phyloP scores from a whole-genome alignment of 1,139 yeast species.

The Yamadazyma taylorii region DNA sequence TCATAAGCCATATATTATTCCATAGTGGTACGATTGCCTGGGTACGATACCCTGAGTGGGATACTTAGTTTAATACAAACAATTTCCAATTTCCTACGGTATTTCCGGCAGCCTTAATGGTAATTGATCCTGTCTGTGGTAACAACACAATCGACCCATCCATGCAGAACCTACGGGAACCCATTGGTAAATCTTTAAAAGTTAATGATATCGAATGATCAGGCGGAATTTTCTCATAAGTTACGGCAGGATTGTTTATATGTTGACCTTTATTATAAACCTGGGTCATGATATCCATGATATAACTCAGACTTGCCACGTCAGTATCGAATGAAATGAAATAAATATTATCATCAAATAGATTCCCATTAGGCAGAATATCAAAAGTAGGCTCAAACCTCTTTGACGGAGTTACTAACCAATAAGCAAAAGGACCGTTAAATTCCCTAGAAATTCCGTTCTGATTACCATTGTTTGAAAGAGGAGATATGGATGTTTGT shows the following conservation, averaged over 20 bases:
- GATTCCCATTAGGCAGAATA: constrained; percentile 70
- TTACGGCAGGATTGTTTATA: constrained; percentile 28
- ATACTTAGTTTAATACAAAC: not conserved
- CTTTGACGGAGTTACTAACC: constrained; percentile 61
- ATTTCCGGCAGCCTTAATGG: constrained; percentile 3
- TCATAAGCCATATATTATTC: no score
- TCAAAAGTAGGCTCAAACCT: constrained; percentile 66
- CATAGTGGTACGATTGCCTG: not conserved
- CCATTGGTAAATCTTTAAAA: constrained; percentile 18
- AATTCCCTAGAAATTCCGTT: constrained; percentile 21
- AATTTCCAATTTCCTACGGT: constrained; percentile 5
- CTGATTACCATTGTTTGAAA: not conserved
- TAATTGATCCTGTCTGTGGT: constrained; percentile 25
- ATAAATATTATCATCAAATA: constrained; percentile 51
- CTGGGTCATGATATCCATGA: constrained; percentile 57
- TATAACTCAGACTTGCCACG: constrained; percentile 22
- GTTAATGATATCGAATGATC: constrained; percentile 28
- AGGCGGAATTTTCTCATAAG: constrained; percentile 35
- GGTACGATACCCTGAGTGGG: not conserved
- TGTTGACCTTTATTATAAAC: constrained; percentile 64
- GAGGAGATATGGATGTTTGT: constrained; percentile 12
- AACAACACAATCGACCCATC: constrained; percentile 49
- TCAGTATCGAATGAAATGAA: constrained; percentile 53
- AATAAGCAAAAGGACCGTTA: constrained; percentile 59
- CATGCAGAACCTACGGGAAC: constrained; percentile 48